Evolutionary conservation across 257 asterid species (phyloP), one percentile per base, ranked within the genome.

Genomic region (Cynanchum wilfordii): DNA sequence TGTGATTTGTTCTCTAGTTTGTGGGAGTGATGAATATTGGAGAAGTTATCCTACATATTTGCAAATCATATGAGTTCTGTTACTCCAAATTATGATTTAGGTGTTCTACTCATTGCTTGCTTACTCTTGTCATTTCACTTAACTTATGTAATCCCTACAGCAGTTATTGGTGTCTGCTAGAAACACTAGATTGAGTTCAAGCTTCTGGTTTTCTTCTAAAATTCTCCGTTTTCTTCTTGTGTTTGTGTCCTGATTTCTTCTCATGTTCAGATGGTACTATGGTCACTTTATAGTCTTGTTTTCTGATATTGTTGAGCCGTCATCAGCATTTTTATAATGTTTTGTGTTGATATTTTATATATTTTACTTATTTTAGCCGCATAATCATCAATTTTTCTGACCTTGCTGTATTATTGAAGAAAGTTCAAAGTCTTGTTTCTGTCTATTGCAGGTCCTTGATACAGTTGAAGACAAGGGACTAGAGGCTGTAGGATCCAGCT

Each of bases 391-490:
- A 2, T 38, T 33, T 63, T 20, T 63, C 68, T 63, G 25, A 30
- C 36, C 6, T 9, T 55, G 4, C 19, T 57, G 36, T 57, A 1
- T 24, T 33, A 40, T 29, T 4, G 22, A 38, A 29, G 22, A 38
- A 29, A 29, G 66, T 44, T 60, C 42, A 29, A 11, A 60, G 44
- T 60, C 11, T 60, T 27, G 29, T 60, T 60, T 15, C 36, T 60
- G 10, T 79, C 74, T 63, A 20, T 20, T 79, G 50, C 76, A 91
- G 96, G 95, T 91, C 63, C 75, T 81, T 5, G 97, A 91, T 79
- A 87, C 92, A 1, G 86, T 91, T 62, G 89, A 84, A 84, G 97
- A 91, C 76, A 86, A 89, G 82, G 97, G 97, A 52, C 92, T 91
- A 5, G 89, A 86, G 85, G 94, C 95, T 27, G 89, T 87, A 69